phyloP scores from a whole-genome alignment of 2,329 filamentous ascomycete genomes.

The Biscogniauxia marginata region DNA sequence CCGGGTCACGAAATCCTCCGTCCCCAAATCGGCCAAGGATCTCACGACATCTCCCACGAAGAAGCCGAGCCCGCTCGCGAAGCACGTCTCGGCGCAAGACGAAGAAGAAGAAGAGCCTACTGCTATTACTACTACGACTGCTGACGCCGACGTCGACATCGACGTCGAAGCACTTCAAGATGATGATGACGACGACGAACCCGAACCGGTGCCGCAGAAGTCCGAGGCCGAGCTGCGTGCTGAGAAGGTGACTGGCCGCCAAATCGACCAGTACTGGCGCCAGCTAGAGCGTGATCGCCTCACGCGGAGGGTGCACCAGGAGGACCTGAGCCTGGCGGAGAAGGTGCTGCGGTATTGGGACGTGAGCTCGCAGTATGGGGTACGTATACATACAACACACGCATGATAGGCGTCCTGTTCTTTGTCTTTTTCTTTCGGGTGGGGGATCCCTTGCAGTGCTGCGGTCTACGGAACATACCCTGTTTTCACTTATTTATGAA shows the following conservation, averaged over 20 bases:
- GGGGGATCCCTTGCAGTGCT: too few relatives aligned
- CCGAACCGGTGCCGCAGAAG: conserved; percentile 36
- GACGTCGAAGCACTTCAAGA: too few relatives aligned
- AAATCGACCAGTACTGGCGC: conserved; percentile 78
- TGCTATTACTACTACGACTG: conserved; percentile 5
- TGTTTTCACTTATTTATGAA: too few relatives aligned
- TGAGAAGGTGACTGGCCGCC: conserved; percentile 61
- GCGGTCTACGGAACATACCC: too few relatives aligned
- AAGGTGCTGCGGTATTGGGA: conserved; percentile 92
- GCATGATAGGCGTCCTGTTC: not conserved
- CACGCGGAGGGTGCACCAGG: conserved; percentile 74
- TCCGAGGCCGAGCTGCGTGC: conserved; percentile 57
- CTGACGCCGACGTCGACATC: conserved; percentile 16
- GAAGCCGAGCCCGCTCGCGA: conserved; percentile 33
- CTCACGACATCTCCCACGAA: conserved; percentile 35
- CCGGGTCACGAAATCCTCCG: conserved; percentile 53
- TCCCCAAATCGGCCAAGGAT: conserved; percentile 47
- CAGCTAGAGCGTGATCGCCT: conserved; percentile 66
- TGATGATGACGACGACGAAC: conserved; percentile 23
- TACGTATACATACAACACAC: conserved; percentile 50
- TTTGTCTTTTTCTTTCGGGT: too few relatives aligned
- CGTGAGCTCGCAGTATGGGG: conserved; percentile 85
- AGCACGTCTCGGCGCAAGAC: conserved; percentile 23
- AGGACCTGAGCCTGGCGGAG: conserved; percentile 69
- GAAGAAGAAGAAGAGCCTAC: conserved; percentile 21